Evolutionary conservation across 208 protist species (phyloP).

Genomic region (Trichomonas vaginalis): DNA sequence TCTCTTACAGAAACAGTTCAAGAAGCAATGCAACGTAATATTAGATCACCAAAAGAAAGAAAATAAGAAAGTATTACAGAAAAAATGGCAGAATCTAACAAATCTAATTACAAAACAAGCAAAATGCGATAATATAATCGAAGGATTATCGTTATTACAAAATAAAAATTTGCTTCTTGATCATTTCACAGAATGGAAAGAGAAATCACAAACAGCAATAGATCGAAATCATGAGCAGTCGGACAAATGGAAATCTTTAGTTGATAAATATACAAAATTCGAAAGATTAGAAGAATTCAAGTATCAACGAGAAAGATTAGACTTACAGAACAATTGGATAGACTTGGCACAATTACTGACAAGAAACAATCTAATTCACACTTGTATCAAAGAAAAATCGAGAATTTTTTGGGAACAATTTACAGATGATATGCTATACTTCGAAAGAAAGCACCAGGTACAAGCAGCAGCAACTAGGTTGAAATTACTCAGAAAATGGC

Average conservation of each 20-base stretch:
- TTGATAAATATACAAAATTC: neutral
- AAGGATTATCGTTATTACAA: neutral
- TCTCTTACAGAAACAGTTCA: neutral
- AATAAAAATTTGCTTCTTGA: neutral
- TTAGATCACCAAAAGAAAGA: neutral
- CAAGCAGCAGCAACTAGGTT: neutral
- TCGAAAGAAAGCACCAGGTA: neutral
- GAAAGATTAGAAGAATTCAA: neutral
- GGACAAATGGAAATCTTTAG: neutral
- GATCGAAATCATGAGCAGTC: neutral
- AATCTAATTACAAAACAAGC: neutral
- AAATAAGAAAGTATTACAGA: neutral
- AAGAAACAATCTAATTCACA: neutral
- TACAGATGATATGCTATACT: neutral
- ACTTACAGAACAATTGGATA: neutral
- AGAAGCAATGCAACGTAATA: neutral
- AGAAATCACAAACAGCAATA: neutral
- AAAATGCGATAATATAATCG: neutral
- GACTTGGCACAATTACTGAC: neutral
- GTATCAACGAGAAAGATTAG: neutral
- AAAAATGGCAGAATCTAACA: neutral
- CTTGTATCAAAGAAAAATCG: neutral
- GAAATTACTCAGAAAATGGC: neutral
- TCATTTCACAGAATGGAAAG: neutral
- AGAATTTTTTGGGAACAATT: neutral